phyloP scores from a whole-genome alignment of 495 filamentous ascomycete species.

The Podospora sp. region DNA sequence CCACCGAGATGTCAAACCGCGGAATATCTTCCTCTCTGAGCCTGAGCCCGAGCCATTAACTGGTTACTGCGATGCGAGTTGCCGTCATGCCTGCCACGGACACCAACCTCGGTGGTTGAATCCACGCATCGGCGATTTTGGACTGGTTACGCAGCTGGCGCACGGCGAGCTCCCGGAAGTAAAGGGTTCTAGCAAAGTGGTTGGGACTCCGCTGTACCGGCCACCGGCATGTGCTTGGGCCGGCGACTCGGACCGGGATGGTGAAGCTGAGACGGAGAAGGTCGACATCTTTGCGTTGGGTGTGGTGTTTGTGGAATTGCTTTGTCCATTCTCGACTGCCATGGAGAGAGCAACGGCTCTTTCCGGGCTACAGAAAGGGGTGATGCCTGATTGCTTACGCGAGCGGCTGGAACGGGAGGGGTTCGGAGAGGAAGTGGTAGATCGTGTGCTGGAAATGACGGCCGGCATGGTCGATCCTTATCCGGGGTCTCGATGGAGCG shows the following conservation, averaged over 20 bases:
- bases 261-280: not conserved
- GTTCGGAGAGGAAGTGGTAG: not conserved
- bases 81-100: not conserved
- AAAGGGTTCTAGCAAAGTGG: not conserved
- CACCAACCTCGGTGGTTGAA: slow-evolving; percentile 4
- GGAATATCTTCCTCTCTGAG: slow-evolving; percentile 14
- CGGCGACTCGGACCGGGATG: not conserved
- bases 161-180: slow-evolving; percentile 8
- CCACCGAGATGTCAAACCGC: slow-evolving; percentile 14
- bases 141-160: slow-evolving; percentile 14
- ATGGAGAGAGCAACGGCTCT: slow-evolving; percentile 12
- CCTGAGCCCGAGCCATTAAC: not conserved
- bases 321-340: slow-evolving; percentile 11
- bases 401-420: slow-evolving; percentile 2
- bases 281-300: slow-evolving; percentile 14
- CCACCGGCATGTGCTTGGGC: slow-evolving; percentile 13
- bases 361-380: slow-evolving; percentile 2
- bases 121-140: slow-evolving; percentile 14
- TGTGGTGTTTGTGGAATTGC: slow-evolving; percentile 13
- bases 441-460: slow-evolving; percentile 1
- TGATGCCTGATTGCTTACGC: slow-evolving; percentile 1
- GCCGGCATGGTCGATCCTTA: slow-evolving; percentile 12
- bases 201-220: slow-evolving; percentile 13
- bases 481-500: slow-evolving; percentile 3
- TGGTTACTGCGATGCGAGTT: slow-evolving; percentile 10